Evolutionary conservation across 257 asterid species (phyloP), one percentile per base, ranked within the genome.

Genomic region (Marsdenia floribunda): DNA sequence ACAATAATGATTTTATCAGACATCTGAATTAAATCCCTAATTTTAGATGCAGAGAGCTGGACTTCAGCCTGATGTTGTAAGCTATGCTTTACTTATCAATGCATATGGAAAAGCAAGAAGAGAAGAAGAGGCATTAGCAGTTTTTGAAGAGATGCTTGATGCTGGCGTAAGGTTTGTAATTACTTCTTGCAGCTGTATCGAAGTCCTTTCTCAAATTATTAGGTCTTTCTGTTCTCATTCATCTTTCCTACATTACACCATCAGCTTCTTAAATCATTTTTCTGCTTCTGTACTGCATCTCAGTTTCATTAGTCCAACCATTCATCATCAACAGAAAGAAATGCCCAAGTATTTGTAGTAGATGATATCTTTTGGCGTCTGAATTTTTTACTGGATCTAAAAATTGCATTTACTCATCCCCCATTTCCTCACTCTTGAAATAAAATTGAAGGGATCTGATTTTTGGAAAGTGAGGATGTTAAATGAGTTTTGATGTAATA

Each of bases 81-180:
- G 90, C 83, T 92, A 95, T 78, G 95, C 99, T 1, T 84, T 90
- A 72, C 96, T 95, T 47, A 84, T 95, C 74, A 86, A 77, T 74
- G 97, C 98, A 40, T 92, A 95, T 78, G 99, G 99, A 75, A 95
- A 90, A 86, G 98, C 96, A 82, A 90, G 99, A 87, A 86, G 98
- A 82, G 99, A 95, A 89, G 97, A 92, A 82, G 98, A 95, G 86
- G 99, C 99, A 72, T 86, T 95, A 74, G 89, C 98, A 61, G 97
- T 90, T 78, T 95, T 95, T 76, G 99, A 92, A 84, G 98, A 90
- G 90, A 95, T 95, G 99, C 98, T 95, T 78, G 97, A 95, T 88
- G 93, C 98, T 77, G 96, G 96, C 74, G 95, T 95, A 80, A 89
- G 97, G 99, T 92, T 68, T 54, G 84, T 77, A 74, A 72, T 78